Percentiles rank a stretch among this genome's conserved stretches.
Conservation (phyloP, 768 basidiomycete genomes). For the Strobilomyces confusus region DNA sequence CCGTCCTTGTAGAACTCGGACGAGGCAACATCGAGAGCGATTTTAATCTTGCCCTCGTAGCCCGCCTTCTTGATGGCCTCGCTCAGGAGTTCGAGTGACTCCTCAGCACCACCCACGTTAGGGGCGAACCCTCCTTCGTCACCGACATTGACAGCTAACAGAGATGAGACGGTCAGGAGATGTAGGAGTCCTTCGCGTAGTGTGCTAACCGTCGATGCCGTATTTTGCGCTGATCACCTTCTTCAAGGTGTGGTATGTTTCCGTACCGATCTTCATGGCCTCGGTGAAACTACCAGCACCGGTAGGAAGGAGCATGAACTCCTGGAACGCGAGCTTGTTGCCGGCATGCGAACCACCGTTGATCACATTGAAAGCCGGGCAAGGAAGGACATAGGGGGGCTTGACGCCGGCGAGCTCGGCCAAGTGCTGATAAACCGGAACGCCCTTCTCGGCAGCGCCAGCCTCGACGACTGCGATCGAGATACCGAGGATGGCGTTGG, state of each 20-base stretch:
- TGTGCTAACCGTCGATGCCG: slow-evolving; percentile 86
- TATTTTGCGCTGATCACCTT: slow-evolving; percentile 99
- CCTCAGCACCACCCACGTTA: slow-evolving; percentile 95
- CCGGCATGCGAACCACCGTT: slow-evolving; percentile 99
- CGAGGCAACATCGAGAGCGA: slow-evolving; percentile 96
- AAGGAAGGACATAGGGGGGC: slow-evolving; percentile 88
- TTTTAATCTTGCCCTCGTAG: slow-evolving; percentile 98
- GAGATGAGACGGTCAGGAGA: slow-evolving; percentile 5
- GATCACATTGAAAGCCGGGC: slow-evolving; percentile 97
- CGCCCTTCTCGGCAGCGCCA: slow-evolving; percentile 89
- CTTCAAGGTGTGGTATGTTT: slow-evolving; percentile 97
- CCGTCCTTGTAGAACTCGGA: slow-evolving; percentile 99
- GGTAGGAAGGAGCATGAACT: slow-evolving; percentile 99
- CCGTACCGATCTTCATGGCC: slow-evolving; percentile 97
- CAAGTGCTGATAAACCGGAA: slow-evolving; percentile 95
- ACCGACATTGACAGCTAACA: slow-evolving; percentile 92
- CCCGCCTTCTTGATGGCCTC: slow-evolving; percentile 98
- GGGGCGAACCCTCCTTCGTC: slow-evolving; percentile 99
- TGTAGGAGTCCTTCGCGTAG: not conserved
- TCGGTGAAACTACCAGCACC: slow-evolving; percentile 90
- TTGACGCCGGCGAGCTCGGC: slow-evolving; percentile 95
- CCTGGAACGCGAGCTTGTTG: slow-evolving; percentile 99
- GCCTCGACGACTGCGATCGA: slow-evolving; percentile 95
- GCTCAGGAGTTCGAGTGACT: slow-evolving; percentile 90
- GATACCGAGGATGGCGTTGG: slow-evolving; percentile 98